These are phyloP conservation scores for Boletellus ananas DNA, from an alignment of 768 basidiomycete genomes.

Conservation along the genomic window DNA sequence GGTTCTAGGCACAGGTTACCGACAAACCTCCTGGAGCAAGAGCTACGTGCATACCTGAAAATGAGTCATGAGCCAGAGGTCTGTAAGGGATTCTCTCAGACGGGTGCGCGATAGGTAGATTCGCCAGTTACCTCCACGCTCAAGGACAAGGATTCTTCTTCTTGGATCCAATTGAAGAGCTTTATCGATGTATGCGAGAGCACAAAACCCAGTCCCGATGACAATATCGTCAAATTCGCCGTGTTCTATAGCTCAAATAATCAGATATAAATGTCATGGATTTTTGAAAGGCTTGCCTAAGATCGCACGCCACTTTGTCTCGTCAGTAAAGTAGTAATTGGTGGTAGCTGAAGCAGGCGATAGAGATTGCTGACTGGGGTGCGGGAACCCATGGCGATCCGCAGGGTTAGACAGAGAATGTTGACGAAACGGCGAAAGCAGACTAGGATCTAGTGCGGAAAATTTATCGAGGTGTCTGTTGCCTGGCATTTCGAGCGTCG, in stretches of 20 bases:
- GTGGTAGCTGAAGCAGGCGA: slow-evolving; percentile 1
- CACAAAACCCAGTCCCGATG: slow-evolving; percentile 10
- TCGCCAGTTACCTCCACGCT: slow-evolving; percentile 8
- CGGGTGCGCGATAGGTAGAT: background rate
- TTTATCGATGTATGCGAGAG: slow-evolving; percentile 16
- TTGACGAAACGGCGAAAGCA: background rate
- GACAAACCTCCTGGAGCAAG: background rate
- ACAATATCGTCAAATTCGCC: slow-evolving; percentile 11
- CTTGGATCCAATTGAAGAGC: slow-evolving; percentile 13
- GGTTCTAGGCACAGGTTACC: background rate
- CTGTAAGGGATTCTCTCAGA: background rate
- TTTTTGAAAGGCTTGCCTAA: background rate
- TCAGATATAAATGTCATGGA: background rate
- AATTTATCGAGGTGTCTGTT: background rate
- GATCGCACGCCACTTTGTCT: slow-evolving; percentile 3
- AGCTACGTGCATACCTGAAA: slow-evolving; percentile 1
- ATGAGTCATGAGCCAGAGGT: slow-evolving; percentile 9
- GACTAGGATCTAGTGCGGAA: background rate
- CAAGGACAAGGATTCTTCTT: slow-evolving; percentile 16
- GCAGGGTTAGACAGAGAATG: background rate
- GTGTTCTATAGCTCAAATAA: background rate
- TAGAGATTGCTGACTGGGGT: background rate
- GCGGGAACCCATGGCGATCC: slow-evolving; percentile 7
- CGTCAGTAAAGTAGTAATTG: slow-evolving; percentile 7
- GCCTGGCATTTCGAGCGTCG: background rate